Conservation (phyloP, 2,329 filamentous ascomycete genomes). For the Sclerotinia nivalis region DNA sequence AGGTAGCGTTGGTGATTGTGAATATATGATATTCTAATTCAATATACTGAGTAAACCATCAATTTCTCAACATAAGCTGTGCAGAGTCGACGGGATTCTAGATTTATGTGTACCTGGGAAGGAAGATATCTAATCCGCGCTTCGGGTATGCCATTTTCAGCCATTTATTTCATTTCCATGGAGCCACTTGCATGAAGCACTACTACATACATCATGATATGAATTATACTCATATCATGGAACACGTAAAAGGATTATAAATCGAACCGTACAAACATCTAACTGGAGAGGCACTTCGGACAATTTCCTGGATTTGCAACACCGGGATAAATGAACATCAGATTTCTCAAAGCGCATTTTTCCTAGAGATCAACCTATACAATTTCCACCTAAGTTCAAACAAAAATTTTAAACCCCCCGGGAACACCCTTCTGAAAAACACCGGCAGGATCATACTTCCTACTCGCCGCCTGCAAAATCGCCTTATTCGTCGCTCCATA, state of each 20-base stretch:
- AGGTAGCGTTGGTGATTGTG: too few relatives aligned
- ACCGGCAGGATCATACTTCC: constrained; percentile 44
- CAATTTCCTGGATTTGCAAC: neutral
- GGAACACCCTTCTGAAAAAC: constrained; percentile 43
- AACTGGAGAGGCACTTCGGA: neutral
- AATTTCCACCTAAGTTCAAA: neutral
- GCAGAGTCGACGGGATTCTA: too few relatives aligned
- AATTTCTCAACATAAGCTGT: too few relatives aligned
- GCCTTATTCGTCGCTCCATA: constrained; percentile 46
- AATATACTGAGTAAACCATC: too few relatives aligned
- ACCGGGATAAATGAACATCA: neutral
- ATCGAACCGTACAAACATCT: neutral
- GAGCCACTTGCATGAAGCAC: too few relatives aligned
- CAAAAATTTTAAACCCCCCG: constrained; percentile 36
- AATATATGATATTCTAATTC: too few relatives aligned
- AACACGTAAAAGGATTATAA: neutral
- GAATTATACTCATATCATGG: neutral
- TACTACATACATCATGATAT: too few relatives aligned
- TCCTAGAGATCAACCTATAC: neutral
- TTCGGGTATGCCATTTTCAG: too few relatives aligned
- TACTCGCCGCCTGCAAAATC: constrained; percentile 38
- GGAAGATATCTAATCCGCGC: too few relatives aligned
- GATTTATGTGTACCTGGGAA: too few relatives aligned
- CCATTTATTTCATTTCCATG: too few relatives aligned
- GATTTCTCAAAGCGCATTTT: neutral